phyloP scores from a whole-genome alignment of 306 rosid genomes.

The Sesbania bispinosa region DNA sequence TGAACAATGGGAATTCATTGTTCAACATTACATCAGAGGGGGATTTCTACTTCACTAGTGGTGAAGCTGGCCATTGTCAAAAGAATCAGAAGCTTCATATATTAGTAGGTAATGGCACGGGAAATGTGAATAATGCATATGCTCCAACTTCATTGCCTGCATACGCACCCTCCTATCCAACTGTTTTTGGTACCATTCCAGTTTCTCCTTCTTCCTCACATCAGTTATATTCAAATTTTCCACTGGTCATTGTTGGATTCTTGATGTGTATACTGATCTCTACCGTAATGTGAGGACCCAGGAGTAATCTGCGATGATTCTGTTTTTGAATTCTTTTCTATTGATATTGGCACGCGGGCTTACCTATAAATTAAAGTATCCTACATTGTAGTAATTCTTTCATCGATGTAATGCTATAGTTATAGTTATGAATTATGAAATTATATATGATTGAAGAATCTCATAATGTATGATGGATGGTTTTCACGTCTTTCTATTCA shows the following conservation, averaged over 20 bases:
- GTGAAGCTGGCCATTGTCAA: conserved; percentile 51
- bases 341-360: neutral
- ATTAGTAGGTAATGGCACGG: conserved; percentile 17
- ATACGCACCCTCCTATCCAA: conserved; percentile 65
- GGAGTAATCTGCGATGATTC: neutral
- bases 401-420: neutral
- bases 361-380: neutral
- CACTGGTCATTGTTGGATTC: conserved; percentile 26
- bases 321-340: neutral
- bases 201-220: conserved; percentile 36
- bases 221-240: neutral
- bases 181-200: conserved; percentile 67
- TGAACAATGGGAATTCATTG: conserved; percentile 76
- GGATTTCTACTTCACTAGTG: conserved; percentile 64
- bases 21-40: conserved; percentile 64
- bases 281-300: conserved; percentile 8
- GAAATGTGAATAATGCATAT: conserved; percentile 16
- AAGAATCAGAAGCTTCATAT: conserved; percentile 65
- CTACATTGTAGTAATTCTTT: neutral
- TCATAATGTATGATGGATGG: neutral
- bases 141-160: conserved; percentile 43
- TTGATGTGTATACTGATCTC: neutral
- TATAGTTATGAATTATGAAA: no score
- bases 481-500: neutral
- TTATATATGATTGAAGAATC: neutral